Conservation (phyloP, 2,329 filamentous ascomycete species). For the Gnomoniopsis smithogilvyi region DNA sequence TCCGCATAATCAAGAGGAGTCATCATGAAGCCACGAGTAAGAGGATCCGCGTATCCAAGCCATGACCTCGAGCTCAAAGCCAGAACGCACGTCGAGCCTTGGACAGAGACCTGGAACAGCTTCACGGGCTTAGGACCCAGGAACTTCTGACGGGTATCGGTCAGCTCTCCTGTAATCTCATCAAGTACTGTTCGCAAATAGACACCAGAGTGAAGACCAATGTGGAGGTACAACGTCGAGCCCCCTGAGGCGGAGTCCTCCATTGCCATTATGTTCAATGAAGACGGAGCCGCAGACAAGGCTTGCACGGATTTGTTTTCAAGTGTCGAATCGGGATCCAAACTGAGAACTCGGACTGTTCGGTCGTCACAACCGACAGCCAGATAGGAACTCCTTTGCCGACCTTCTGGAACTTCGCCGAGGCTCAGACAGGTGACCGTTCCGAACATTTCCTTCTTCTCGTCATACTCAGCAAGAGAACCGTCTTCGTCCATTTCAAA, state of each 20-base stretch:
- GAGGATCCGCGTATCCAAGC: conserved; percentile 88
- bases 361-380: conserved; percentile 97
- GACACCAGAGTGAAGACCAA: conserved; percentile 91
- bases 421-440: conserved; percentile 95
- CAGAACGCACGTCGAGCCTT: conserved; percentile 79
- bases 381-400: conserved; percentile 84
- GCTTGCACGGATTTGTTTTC: conserved; percentile 95
- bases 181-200: conserved; percentile 94
- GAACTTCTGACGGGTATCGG: conserved; percentile 92
- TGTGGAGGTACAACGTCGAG: conserved; percentile 88
- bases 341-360: conserved; percentile 86
- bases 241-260: conserved; percentile 87
- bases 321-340: conserved; percentile 85
- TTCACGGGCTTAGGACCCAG: conserved; percentile 87
- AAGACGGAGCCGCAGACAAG: conserved; percentile 83
- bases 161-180: conserved; percentile 91
- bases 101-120: conserved; percentile 86
- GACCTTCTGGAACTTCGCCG: conserved; percentile 87
- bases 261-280: conserved; percentile 92
- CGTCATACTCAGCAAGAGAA: conserved; percentile 87
- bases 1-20: conserved; percentile 86
- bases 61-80: conserved; percentile 92
- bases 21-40: conserved; percentile 84
- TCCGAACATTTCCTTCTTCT: conserved; percentile 91
- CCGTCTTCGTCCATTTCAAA: conserved; percentile 96